Conservation (phyloP, 192 early-diverging fungal genomes). For the Mortierella claussenii region DNA sequence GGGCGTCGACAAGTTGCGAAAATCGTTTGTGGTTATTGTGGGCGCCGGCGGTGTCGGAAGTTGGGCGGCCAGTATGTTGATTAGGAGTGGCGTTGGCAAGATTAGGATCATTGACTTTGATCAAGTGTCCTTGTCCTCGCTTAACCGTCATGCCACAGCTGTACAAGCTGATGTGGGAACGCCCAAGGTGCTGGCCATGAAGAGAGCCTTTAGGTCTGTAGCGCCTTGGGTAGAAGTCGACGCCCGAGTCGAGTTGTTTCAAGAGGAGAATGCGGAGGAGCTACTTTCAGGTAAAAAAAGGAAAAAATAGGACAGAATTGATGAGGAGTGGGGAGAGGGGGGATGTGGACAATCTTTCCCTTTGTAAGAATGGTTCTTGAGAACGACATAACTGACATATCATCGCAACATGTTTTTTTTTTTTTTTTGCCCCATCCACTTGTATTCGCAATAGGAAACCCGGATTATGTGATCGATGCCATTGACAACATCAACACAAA, state of each 20-base stretch:
- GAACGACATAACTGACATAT: no score
- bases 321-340: no score
- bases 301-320: no score
- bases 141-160: conserved; percentile 96
- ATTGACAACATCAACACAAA: conserved; percentile 98
- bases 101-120: conserved; percentile 97
- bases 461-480: conserved; percentile 86
- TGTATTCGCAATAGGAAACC: conserved; percentile 60
- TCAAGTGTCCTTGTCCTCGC: conserved; percentile 92
- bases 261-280: conserved; percentile 69
- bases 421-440: no score
- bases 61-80: conserved; percentile 90
- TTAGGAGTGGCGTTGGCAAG: conserved; percentile 86
- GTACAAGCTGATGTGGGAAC: conserved; percentile 90
- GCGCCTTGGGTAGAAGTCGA: conserved; percentile 86
- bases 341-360: no score
- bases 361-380: no score
- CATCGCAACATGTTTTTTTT: no score
- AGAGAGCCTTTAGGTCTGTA: conserved; percentile 77
- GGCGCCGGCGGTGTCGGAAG: conserved; percentile 96
- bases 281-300: conserved; percentile 71
- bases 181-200: conserved; percentile 83
- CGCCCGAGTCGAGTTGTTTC: conserved; percentile 80
- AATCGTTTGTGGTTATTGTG: conserved; percentile 92
- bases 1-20: conserved; percentile 75